Percentiles rank a stretch among this genome's conserved stretches.
Evolutionary conservation across 148 eudicot genomes (phyloP).

Genomic region (Silene latifolia): DNA sequence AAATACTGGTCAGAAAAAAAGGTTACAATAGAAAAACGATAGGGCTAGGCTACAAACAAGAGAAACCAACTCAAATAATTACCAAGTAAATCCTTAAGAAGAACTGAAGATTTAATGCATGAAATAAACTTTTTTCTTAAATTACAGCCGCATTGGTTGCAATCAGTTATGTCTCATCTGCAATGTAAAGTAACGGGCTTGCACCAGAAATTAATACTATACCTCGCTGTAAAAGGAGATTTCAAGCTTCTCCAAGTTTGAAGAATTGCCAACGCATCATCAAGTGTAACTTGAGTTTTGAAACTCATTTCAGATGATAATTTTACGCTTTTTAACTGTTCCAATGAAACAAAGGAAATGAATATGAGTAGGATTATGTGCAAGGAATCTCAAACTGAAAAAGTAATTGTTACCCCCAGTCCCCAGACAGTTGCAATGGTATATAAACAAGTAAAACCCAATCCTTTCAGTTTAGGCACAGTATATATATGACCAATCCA

Average conservation of each 20-base stretch:
- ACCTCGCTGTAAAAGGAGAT: constrained; percentile 66
- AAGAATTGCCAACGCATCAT: constrained; percentile 56
- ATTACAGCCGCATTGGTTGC: no score
- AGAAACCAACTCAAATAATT: no score
- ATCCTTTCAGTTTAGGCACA: background rate
- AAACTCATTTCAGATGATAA: constrained; percentile 61
- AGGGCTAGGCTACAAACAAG: no score
- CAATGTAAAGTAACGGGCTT: background rate
- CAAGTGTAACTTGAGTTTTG: constrained; percentile 63
- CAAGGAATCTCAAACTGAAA: background rate
- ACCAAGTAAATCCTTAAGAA: no score
- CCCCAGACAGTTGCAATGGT: no score
- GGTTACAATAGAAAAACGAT: no score
- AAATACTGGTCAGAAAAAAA: no score
- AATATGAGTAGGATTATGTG: background rate
- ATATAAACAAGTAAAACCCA: no score
- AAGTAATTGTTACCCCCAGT: no score
- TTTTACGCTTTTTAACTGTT: constrained; percentile 60
- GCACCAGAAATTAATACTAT: constrained; percentile 4
- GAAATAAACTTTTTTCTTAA: no score
- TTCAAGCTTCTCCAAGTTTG: constrained; percentile 54
- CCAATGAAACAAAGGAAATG: constrained; percentile 17
- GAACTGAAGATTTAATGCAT: no score
- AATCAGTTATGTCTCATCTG: no score
- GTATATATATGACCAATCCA: background rate